Evolutionary conservation across 176 grass and related monocot genomes (phyloP), one percentile per base, ranked within the genome.

Genomic region (Themeda triandra): DNA sequence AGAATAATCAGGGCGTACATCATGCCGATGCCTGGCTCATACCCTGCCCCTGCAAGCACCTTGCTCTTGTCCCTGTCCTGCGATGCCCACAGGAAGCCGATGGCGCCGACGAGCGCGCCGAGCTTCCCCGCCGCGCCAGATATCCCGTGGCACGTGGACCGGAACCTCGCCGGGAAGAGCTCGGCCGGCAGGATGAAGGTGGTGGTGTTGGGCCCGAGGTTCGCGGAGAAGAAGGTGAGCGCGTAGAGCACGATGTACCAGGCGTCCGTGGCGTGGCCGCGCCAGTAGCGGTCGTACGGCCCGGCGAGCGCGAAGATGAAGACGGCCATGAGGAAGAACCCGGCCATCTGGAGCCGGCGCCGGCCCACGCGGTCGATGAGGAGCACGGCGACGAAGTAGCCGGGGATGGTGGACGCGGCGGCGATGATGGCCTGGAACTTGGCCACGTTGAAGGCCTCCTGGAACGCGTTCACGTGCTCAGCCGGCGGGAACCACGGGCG

Each of bases 191-290:
- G 78, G 85, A 93, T 83, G 89, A 94, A 94, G 10, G 89, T 94
- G 35, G 84, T 91, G 80, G 89, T 91, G 86, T 94, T 94, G 71
- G 92, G 86, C 12, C 92, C 89, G 12, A 94, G 90, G 86, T 94
- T 94, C 4, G 92, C 92, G 48, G 75, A 91, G 89, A 94, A 94
- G 86, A 91, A 94, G 4, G 92, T 91, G 54, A 91, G 76, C 51
- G 68, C 86, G 82, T 93, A 93, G 68, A 93, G 82, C 84, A 90
- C 85, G 30, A 87, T 83, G 85, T 90, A 90, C 42, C 78, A 42
- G 5, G 79, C 63, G 66, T 73, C 46, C 71, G 17, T 82, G 39
- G 53, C 62, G 62, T 86, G 80, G 33, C 51, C 63, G 25, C 35
- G 86, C 88, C 92, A 91, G 83, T 91, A 92, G 0, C 68, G 83